Evolutionary conservation across 2,329 filamentous ascomycete genomes (phyloP).

Genomic region (Cladosporium cucumerinum): DNA sequence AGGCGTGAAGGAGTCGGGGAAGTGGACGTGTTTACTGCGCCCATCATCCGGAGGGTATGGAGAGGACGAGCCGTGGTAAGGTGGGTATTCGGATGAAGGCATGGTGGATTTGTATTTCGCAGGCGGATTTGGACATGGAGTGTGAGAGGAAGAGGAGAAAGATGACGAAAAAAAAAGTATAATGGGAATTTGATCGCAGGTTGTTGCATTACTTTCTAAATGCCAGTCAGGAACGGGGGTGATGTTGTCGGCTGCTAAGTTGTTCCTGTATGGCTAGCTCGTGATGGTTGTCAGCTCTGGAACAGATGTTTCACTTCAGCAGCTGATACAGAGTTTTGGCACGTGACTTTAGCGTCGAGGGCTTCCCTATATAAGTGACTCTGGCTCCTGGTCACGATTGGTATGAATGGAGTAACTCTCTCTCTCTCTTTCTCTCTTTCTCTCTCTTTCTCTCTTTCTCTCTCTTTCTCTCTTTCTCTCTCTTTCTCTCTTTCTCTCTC

Average conservation of each 20-base stretch:
- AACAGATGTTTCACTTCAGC: slow-evolving; percentile 12
- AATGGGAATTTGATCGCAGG: not conserved
- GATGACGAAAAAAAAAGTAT: not conserved
- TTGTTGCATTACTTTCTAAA: not conserved
- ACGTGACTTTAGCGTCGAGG: not conserved
- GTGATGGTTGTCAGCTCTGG: slow-evolving; percentile 12
- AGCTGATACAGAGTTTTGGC: not conserved
- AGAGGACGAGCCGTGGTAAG: not conserved
- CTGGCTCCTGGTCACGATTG: not conserved
- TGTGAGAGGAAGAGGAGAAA: not conserved
- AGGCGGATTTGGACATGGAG: not conserved
- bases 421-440: not conserved
- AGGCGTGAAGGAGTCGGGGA: slow-evolving; percentile 28
- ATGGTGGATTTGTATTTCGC: not conserved
- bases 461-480: no score
- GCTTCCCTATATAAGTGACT: not conserved
- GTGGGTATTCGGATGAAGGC: slow-evolving; percentile 14
- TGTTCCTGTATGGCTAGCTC: not conserved
- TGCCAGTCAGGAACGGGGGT: slow-evolving; percentile 6
- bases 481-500: no score
- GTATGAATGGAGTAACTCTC: not conserved
- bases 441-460: no score
- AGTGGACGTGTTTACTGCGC: slow-evolving; percentile 22
- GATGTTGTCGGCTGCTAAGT: slow-evolving; percentile 5
- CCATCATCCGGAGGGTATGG: not conserved